Evolutionary conservation across 495 filamentous ascomycete genomes (phyloP).

Genomic region (Poronia punctata): DNA sequence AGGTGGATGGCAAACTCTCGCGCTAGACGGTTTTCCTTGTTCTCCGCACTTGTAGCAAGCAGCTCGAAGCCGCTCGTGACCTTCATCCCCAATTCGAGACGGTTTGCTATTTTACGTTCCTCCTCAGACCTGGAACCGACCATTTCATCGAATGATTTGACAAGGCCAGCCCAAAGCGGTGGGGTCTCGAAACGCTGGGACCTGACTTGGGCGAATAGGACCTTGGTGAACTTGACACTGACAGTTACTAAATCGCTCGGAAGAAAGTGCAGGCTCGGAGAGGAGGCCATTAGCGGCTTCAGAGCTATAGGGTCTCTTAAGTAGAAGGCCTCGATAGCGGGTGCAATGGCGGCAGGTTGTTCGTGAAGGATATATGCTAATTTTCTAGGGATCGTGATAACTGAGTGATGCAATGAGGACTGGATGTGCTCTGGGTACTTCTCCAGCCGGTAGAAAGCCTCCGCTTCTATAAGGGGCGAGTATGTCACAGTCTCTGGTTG

Average conservation of each 20-base stretch:
- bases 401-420: slow-evolving; percentile 62
- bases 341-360: slow-evolving; percentile 64
- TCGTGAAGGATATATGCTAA: slow-evolving; percentile 74
- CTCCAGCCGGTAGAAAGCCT: slow-evolving; percentile 79
- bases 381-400: slow-evolving; percentile 69
- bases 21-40: slow-evolving; percentile 56
- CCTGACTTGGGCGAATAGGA: slow-evolving; percentile 85
- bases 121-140: slow-evolving; percentile 15
- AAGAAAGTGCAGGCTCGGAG: slow-evolving; percentile 46
- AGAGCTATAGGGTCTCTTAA: slow-evolving; percentile 77
- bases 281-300: slow-evolving; percentile 53
- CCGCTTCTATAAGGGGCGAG: slow-evolving; percentile 67
- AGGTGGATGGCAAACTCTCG: slow-evolving; percentile 69
- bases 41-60: slow-evolving; percentile 59
- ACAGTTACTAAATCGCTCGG: slow-evolving; percentile 73
- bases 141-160: slow-evolving; percentile 18
- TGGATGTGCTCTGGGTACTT: slow-evolving; percentile 72
- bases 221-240: slow-evolving; percentile 73
- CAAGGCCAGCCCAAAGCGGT: slow-evolving; percentile 47
- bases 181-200: slow-evolving; percentile 79
- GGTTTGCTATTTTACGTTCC: slow-evolving; percentile 29
- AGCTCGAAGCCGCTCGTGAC: slow-evolving; percentile 87
- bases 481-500: slow-evolving; percentile 50
- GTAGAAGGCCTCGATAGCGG: slow-evolving; percentile 88
- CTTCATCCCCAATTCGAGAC: slow-evolving; percentile 81